phyloP scores from a whole-genome alignment of 768 basidiomycete species.

The Tylopilus balloui region DNA sequence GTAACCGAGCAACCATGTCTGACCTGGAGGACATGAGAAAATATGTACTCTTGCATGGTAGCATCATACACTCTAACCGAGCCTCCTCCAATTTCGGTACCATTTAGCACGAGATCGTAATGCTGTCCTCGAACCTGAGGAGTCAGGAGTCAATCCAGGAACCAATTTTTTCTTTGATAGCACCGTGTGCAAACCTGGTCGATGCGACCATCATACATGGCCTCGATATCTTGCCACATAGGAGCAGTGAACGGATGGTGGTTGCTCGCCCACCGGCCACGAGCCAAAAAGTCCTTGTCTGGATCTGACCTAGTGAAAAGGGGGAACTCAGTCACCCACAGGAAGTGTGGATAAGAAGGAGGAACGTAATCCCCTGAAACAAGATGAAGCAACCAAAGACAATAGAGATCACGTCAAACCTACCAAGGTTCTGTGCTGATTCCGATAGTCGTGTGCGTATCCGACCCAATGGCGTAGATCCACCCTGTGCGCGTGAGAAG shows the following conservation, averaged over 20 bases:
- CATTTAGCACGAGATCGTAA: conserved; percentile 93
- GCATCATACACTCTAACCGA: conserved; percentile 92
- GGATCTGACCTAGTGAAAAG: conserved; percentile 82
- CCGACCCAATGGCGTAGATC: conserved; percentile 77
- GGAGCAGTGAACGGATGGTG: conserved; percentile 98
- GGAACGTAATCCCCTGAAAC: conserved; percentile 53
- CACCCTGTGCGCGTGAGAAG: conserved; percentile 55
- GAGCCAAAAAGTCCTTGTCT: conserved; percentile 83
- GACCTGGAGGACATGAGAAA: conserved; percentile 74
- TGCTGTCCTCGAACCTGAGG: conserved; percentile 86
- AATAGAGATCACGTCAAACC: conserved; percentile 17
- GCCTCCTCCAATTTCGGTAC: conserved; percentile 90
- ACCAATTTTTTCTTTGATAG: background rate
- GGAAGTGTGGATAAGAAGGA: conserved; percentile 66
- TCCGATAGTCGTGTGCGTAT: conserved; percentile 64
- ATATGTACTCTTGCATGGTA: conserved; percentile 79
- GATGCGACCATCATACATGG: conserved; percentile 66
- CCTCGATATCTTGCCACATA: conserved; percentile 82
- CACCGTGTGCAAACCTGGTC: conserved; percentile 41
- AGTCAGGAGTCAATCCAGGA: conserved; percentile 1
- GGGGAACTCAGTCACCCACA: conserved; percentile 96
- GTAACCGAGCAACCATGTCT: conserved; percentile 15
- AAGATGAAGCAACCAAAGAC: conserved; percentile 6
- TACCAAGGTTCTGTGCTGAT: conserved; percentile 61
- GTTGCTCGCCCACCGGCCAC: conserved; percentile 86